Conservation (phyloP, 2,329 filamentous ascomycete genomes). For the Aspergillus brasiliensis region DNA sequence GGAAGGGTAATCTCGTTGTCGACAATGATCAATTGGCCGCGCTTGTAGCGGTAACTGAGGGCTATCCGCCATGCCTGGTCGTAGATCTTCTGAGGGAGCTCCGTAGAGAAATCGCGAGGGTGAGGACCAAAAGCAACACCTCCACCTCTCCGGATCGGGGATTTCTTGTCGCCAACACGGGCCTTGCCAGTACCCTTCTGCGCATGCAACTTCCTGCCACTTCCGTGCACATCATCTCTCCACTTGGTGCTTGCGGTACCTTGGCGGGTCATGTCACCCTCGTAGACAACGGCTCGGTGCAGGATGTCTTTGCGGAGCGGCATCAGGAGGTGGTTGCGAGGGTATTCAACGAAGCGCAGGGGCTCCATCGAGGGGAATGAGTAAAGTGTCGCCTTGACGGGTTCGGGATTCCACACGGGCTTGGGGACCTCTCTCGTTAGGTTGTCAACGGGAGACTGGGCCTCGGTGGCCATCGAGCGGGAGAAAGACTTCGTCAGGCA, state of each 20-base stretch:
- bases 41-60: conserved; percentile 84
- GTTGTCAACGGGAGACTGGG: conserved; percentile 33
- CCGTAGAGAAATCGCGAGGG: conserved; percentile 85
- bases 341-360: conserved; percentile 73
- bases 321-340: conserved; percentile 78
- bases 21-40: conserved; percentile 83
- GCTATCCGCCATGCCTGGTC: conserved; percentile 94
- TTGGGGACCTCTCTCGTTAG: conserved; percentile 30
- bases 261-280: conserved; percentile 84
- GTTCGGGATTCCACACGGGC: conserved; percentile 49
- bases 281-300: conserved; percentile 87
- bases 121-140: conserved; percentile 89
- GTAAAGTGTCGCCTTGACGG: conserved; percentile 83
- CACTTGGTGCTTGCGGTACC: conserved; percentile 84
- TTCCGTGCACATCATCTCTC: conserved; percentile 80
- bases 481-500: conserved; percentile 40
- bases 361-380: conserved; percentile 88
- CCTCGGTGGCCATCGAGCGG: conserved; percentile 54
- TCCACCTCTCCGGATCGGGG: conserved; percentile 79
- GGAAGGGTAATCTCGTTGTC: conserved; percentile 73
- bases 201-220: conserved; percentile 74
- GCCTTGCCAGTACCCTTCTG: conserved; percentile 87
- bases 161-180: conserved; percentile 78
- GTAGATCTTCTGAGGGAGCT: conserved; percentile 85
- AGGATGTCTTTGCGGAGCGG: conserved; percentile 89